Evolutionary conservation across 2,329 filamentous ascomycete genomes (phyloP).

Genomic region (Juglanconis sp.): DNA sequence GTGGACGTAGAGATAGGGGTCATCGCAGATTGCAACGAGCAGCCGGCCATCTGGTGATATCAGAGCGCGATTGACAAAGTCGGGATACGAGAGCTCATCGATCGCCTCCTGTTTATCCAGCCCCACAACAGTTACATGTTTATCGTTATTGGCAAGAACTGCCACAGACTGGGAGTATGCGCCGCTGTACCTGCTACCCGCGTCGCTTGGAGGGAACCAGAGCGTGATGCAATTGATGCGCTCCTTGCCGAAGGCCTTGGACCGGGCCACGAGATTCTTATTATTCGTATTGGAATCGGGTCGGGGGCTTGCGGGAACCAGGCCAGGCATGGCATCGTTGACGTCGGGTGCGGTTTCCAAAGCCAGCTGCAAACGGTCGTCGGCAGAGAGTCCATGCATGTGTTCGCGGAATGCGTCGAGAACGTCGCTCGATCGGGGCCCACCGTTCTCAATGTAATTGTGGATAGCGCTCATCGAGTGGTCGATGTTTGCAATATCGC

Average conservation of each 20-base stretch:
- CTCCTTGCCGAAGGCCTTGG: conserved; percentile 54
- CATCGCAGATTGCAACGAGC: conserved; percentile 82
- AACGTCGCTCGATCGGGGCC: not conserved
- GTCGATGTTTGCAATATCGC: conserved; percentile 33
- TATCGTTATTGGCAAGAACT: conserved; percentile 86
- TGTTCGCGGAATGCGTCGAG: conserved; percentile 27
- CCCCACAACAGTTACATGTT: conserved; percentile 79
- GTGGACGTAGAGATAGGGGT: conserved; percentile 83
- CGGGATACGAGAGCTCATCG: conserved; percentile 69
- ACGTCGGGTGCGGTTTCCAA: conserved; percentile 19
- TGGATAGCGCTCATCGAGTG: conserved; percentile 24
- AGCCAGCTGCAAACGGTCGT: conserved; percentile 12
- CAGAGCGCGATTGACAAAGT: conserved; percentile 90
- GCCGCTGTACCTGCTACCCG: conserved; percentile 26
- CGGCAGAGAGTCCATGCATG: not conserved
- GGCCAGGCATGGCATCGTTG: conserved; percentile 28
- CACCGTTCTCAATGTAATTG: not conserved
- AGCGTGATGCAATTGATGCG: conserved; percentile 66
- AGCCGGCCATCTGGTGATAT: conserved; percentile 84
- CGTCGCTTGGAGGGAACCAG: conserved; percentile 50
- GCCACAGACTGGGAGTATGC: conserved; percentile 58
- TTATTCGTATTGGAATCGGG: conserved; percentile 25
- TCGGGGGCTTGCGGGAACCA: conserved; percentile 21
- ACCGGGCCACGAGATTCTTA: conserved; percentile 47
- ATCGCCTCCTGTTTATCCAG: conserved; percentile 64